Percentiles rank a stretch among this genome's conserved stretches.
These are phyloP conservation scores for Malus fusca DNA, from an alignment of 306 rosid genomes.

Conservation along the genomic window DNA sequence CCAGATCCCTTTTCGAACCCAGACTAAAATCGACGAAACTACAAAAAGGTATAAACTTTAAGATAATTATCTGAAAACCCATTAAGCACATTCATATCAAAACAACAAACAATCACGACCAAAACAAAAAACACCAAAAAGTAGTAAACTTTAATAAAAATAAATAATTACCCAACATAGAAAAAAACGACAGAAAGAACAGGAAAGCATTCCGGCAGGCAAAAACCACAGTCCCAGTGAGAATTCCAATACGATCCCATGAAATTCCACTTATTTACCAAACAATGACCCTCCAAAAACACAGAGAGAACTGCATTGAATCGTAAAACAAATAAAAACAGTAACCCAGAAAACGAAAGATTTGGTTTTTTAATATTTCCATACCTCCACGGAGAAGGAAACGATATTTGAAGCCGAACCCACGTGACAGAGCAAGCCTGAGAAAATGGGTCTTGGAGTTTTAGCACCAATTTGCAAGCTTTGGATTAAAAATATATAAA, in stretches of 20 bases:
- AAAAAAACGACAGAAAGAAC: background rate
- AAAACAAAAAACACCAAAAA: background rate
- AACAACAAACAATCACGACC: conserved; percentile 20
- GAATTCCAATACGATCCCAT: conserved; percentile 53
- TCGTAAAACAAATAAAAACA: conserved; percentile 28
- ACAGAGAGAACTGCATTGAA: conserved; percentile 33
- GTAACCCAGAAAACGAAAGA: background rate
- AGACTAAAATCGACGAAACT: conserved; percentile 13
- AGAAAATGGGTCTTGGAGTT: conserved; percentile 46
- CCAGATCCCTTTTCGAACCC: conserved; percentile 50
- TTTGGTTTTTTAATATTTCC: background rate
- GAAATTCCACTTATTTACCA: conserved; percentile 31
- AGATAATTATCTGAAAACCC: conserved; percentile 31
- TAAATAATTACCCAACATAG: background rate
- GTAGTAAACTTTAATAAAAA: background rate
- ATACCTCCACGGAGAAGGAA: conserved; percentile 42
- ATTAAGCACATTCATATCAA: conserved; percentile 29
- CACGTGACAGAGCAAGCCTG: conserved; percentile 47
- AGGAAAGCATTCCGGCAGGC: conserved; percentile 17
- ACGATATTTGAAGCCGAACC: conserved; percentile 10
- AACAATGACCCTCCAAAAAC: conserved; percentile 20
- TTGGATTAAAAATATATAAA: conserved; percentile 25
- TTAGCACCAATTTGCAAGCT: conserved; percentile 44
- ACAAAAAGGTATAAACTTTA: conserved; percentile 20
- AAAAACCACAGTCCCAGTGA: conserved; percentile 18